phyloP scores from a whole-genome alignment of 2,329 filamentous ascomycete species.

The Colletotrichum sp. region DNA sequence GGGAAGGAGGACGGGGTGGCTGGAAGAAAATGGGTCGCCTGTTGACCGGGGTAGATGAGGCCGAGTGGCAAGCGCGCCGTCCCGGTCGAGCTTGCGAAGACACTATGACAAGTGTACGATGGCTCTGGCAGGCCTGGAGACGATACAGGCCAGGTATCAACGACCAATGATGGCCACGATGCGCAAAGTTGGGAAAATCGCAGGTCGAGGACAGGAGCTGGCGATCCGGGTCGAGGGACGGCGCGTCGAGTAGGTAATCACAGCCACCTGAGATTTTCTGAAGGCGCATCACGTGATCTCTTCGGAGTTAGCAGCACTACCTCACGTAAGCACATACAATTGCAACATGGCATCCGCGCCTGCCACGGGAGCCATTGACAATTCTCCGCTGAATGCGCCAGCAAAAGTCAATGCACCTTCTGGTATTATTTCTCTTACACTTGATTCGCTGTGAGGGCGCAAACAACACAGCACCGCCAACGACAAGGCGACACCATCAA shows the following conservation, averaged over 20 bases:
- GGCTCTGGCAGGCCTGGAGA: not conserved
- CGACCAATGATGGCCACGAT: slow-evolving; percentile 23
- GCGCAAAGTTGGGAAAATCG: slow-evolving; percentile 15
- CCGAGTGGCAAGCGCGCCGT: slow-evolving; percentile 10
- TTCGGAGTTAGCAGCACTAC: not conserved
- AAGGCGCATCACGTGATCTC: not conserved
- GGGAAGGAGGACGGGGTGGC: slow-evolving; percentile 7
- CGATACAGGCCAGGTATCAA: slow-evolving; percentile 12
- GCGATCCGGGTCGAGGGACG: slow-evolving; percentile 1
- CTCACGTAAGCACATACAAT: slow-evolving; percentile 11
- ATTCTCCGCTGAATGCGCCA: not conserved
- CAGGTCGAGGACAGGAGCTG: slow-evolving; percentile 4
- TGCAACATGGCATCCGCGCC: not conserved
- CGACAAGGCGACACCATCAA: not conserved
- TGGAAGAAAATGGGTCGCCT: slow-evolving; percentile 4
- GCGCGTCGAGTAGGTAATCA: slow-evolving; percentile 7
- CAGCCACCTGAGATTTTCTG: slow-evolving; percentile 3
- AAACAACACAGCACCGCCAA: not conserved
- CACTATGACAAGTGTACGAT: not conserved
- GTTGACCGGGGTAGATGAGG: slow-evolving; percentile 8
- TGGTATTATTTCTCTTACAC: not conserved
- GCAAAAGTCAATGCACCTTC: not conserved
- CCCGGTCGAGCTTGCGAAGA: not conserved
- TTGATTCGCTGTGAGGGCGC: not conserved
- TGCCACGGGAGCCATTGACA: not conserved